Percentiles rank a stretch among this genome's conserved stretches.
These are phyloP conservation scores for Neocatenulostroma microsporum DNA, from an alignment of 2,329 filamentous ascomycete genomes.

Conservation along the genomic window DNA sequence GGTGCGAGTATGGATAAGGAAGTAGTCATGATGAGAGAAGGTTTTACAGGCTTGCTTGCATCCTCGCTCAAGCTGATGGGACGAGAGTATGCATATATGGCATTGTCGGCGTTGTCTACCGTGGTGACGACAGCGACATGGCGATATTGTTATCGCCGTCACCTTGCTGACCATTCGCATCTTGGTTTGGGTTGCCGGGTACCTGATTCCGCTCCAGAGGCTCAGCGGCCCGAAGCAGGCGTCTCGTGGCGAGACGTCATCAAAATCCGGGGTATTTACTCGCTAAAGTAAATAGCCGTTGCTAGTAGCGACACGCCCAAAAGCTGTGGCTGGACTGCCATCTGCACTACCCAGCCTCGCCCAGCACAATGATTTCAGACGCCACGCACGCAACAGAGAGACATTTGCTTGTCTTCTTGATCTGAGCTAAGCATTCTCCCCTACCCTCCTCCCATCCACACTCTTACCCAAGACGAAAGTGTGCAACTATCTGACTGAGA, in stretches of 20 bases:
- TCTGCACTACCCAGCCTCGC: neutral
- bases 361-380: too few species aligned
- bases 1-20: neutral
- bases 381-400: too few species aligned
- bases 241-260: too few species aligned
- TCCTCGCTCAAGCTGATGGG: too few species aligned
- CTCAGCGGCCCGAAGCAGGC: too few species aligned
- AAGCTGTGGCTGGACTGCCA: neutral
- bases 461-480: neutral
- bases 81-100: too few species aligned
- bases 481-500: neutral
- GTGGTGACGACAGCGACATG: neutral
- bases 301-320: neutral
- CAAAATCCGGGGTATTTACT: too few species aligned
- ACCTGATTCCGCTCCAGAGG: too few species aligned
- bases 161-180: too few species aligned
- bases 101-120: neutral
- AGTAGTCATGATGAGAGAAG: neutral
- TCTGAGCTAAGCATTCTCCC: slow-evolving; percentile 2
- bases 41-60: too few species aligned
- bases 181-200: neutral
- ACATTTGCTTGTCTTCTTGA: neutral
- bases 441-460: too few species aligned
- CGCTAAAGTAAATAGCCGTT: neutral
- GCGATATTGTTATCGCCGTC: too few species aligned